Conservation (phyloP, 345 rosid genomes). For the Conringia planisiliqua region DNA sequence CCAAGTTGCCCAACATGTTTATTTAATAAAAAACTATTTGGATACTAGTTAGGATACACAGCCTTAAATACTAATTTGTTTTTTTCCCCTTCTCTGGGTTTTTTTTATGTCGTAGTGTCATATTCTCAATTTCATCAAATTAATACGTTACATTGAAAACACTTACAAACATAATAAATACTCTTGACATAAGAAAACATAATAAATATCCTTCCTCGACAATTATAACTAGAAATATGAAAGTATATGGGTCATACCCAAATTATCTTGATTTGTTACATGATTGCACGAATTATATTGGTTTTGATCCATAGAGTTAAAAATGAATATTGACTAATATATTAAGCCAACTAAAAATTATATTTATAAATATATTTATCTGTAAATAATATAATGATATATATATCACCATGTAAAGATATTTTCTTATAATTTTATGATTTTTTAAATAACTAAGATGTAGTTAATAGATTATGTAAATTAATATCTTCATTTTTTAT, state of each 20-base stretch:
- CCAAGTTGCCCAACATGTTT: constrained; percentile 29
- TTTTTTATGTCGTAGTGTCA: constrained; percentile 17
- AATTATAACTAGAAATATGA: not conserved
- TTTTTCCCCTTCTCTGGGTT: not conserved
- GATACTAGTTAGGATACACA: constrained; percentile 22
- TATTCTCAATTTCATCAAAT: constrained; percentile 26
- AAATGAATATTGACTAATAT: not conserved
- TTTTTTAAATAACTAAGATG: not conserved
- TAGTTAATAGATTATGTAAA: not conserved
- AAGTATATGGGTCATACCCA: not conserved
- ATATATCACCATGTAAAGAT: not conserved
- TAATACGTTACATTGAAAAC: constrained; percentile 13
- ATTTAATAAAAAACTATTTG: constrained; percentile 6
- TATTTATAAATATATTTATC: not conserved
- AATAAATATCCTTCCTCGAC: constrained; percentile 1
- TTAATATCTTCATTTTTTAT: not conserved
- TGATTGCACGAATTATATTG: not conserved
- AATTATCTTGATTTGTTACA: not conserved
- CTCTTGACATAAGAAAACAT: constrained; percentile 13
- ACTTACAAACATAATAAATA: constrained; percentile 18
- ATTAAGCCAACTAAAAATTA: not conserved
- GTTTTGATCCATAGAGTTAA: not conserved
- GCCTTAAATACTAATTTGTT: constrained; percentile 11
- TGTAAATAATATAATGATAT: not conserved
- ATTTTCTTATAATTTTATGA: too few species aligned